A percentile compares a stretch with the other conserved stretches of the same genome.
These are phyloP conservation scores for Suillus brevipes DNA, from an alignment of 768 basidiomycete species.

Conservation along the genomic window DNA sequence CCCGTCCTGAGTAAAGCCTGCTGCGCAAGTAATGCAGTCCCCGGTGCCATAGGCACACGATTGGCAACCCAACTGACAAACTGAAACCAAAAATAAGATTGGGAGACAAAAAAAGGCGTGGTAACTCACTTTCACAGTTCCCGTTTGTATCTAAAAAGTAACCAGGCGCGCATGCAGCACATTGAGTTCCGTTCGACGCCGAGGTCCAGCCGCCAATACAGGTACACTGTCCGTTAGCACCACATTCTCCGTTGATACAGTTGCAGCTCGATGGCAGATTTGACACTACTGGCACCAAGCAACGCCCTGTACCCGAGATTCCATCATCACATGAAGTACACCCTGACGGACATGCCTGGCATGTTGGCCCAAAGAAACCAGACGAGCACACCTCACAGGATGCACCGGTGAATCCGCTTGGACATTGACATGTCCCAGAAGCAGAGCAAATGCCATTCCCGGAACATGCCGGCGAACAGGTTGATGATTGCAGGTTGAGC, in stretches of 20 bases:
- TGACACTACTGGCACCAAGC: conserved; percentile 50
- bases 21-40: conserved; percentile 68
- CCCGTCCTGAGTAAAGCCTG: conserved; percentile 66
- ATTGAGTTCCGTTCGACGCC: conserved; percentile 70
- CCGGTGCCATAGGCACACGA: conserved; percentile 69
- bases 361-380: conserved; percentile 76
- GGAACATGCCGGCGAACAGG: conserved; percentile 77
- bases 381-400: conserved; percentile 77
- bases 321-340: conserved; percentile 80
- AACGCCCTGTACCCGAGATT: conserved; percentile 73
- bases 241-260: conserved; percentile 81
- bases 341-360: conserved; percentile 65
- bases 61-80: conserved; percentile 73
- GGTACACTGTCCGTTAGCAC: conserved; percentile 63
- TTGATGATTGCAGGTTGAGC: conserved; percentile 68
- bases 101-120: neutral
- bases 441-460: conserved; percentile 70
- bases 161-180: conserved; percentile 70
- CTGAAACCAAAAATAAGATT: conserved; percentile 32
- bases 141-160: conserved; percentile 73
- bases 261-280: conserved; percentile 71
- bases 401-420: conserved; percentile 71
- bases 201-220: conserved; percentile 80
- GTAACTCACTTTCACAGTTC: conserved; percentile 64
- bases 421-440: conserved; percentile 71